Conservation (phyloP, 2,329 filamentous ascomycete species). For the Claviceps humidiphila region DNA sequence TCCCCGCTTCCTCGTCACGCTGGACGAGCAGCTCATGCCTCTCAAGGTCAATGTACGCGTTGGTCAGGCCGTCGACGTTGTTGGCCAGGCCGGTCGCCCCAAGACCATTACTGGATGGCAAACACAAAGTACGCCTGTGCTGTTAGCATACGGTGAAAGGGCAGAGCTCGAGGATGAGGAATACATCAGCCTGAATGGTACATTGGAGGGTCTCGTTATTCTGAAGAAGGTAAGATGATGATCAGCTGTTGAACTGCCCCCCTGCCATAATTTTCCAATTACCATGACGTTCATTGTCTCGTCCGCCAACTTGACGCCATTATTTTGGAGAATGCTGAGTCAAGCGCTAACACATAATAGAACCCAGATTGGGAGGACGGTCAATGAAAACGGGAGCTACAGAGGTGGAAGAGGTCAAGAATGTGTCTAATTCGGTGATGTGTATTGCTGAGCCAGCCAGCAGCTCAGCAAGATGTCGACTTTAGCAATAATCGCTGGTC, state of each 20-base stretch:
- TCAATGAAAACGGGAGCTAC: slow-evolving; percentile 19
- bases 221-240: slow-evolving; percentile 68
- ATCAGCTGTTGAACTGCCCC: not conserved
- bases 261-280: no score
- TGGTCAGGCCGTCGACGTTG: slow-evolving; percentile 94
- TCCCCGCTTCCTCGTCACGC: slow-evolving; percentile 87
- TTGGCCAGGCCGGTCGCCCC: slow-evolving; percentile 88
- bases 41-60: slow-evolving; percentile 93
- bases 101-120: slow-evolving; percentile 99
- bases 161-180: slow-evolving; percentile 96
- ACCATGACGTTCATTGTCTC: no score
- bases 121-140: slow-evolving; percentile 95
- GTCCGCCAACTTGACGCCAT: no score
- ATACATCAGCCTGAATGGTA: slow-evolving; percentile 84
- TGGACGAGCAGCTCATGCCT: slow-evolving; percentile 89
- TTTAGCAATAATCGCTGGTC: slow-evolving; percentile 7
- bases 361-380: slow-evolving; percentile 28
- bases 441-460: slow-evolving; percentile 1
- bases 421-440: not conserved
- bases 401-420: not conserved
- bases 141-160: slow-evolving; percentile 87
- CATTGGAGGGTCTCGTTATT: slow-evolving; percentile 88
- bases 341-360: slow-evolving; percentile 14
- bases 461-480: not conserved
- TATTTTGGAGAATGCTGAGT: no score